Conservation (phyloP, 768 basidiomycete genomes). For the Suillus clintonianus region DNA sequence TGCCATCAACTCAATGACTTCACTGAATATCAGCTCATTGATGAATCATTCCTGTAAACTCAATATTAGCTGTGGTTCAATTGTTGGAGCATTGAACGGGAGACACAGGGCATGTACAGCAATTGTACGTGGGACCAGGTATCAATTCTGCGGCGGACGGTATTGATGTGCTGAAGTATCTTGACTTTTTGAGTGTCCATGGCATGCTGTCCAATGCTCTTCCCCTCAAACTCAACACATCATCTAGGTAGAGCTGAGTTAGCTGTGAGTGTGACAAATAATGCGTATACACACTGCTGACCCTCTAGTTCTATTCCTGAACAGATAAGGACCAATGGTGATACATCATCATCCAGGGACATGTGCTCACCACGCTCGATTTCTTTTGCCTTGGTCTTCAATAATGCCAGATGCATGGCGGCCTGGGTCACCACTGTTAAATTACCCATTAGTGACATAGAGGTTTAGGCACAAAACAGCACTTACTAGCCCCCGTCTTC, state of each 20-base stretch:
- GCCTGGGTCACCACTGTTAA: slow-evolving; percentile 12
- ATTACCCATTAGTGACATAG: not conserved
- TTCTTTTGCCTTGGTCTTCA: slow-evolving; percentile 20
- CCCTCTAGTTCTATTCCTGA: slow-evolving; percentile 36
- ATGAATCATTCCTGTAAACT: too few species aligned
- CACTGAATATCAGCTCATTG: too few species aligned
- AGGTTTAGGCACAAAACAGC: not conserved
- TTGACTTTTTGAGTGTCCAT: not conserved
- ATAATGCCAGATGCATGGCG: slow-evolving; percentile 19
- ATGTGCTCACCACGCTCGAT: not conserved
- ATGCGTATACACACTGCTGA: slow-evolving; percentile 27
- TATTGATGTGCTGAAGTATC: not conserved
- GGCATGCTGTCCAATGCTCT: not conserved
- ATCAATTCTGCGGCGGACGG: not conserved
- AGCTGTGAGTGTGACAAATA: not conserved
- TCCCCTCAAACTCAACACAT: not conserved
- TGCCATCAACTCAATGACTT: too few species aligned
- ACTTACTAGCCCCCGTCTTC: slow-evolving; percentile 8
- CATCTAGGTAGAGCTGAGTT: not conserved
- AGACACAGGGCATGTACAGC: not conserved
- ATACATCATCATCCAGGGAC: slow-evolving; percentile 7
- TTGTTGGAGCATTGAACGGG: too few species aligned
- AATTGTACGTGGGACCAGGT: not conserved
- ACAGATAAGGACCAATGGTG: slow-evolving; percentile 27
- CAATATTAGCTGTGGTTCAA: too few species aligned